These are phyloP conservation scores for Chaetomium tenue DNA, from an alignment of 495 filamentous ascomycete genomes.

Conservation along the genomic window DNA sequence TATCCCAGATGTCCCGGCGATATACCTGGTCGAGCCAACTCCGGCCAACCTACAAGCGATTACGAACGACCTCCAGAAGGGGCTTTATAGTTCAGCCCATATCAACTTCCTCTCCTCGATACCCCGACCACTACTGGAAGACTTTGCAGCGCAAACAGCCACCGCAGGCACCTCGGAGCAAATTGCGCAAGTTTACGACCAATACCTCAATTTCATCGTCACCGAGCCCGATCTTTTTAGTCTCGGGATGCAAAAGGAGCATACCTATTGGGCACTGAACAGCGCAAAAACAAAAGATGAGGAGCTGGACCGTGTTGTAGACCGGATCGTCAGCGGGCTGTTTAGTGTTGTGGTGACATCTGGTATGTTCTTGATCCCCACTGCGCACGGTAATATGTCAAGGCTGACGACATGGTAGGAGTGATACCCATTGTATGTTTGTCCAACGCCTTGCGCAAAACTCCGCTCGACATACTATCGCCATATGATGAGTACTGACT, in stretches of 20 bases:
- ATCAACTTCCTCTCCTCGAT: constrained; percentile 97
- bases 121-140: constrained; percentile 87
- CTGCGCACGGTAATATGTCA: neutral
- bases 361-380: constrained; percentile 54
- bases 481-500: neutral
- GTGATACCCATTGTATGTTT: constrained; percentile 73
- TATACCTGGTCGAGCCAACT: constrained; percentile 93
- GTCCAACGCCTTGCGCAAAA: constrained; percentile 5
- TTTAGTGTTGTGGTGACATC: constrained; percentile 97
- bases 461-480: neutral
- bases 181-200: constrained; percentile 91
- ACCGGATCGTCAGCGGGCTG: constrained; percentile 87
- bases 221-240: constrained; percentile 95
- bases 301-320: constrained; percentile 79
- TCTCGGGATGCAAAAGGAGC: constrained; percentile 80
- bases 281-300: constrained; percentile 88
- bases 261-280: constrained; percentile 89
- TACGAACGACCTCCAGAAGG: constrained; percentile 80
- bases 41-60: constrained; percentile 75
- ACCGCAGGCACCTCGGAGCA: constrained; percentile 77
- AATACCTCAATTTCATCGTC: constrained; percentile 97
- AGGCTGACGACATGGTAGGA: constrained; percentile 44
- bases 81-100: constrained; percentile 89
- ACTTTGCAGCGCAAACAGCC: constrained; percentile 88
- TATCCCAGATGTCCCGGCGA: constrained; percentile 93